Base-by-base conservation (phyloP, 192 early-diverging fungal genomes). In the Backusella circina region DNA sequence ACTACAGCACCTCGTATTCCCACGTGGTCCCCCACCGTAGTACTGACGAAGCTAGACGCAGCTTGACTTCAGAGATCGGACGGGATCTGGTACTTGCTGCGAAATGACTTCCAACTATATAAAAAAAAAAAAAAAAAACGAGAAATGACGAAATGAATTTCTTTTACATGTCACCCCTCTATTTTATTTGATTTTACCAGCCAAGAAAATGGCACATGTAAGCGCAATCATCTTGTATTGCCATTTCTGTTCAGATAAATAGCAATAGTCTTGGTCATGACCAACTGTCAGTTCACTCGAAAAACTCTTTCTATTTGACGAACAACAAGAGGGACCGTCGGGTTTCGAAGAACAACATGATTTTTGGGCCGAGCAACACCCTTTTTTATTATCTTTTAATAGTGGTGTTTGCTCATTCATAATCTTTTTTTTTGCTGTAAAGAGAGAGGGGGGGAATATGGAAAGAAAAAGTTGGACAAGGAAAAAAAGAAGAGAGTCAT, bases 101-200 rank as follows among this genome's bases (percentile, higher is more conserved):
- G 78, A 90, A 94, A 79, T 94, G 93, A 51, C 87, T 91, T 30
- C 92, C 92, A 70, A 94, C 85, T 91, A n/a, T n/a, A n/a, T n/a
- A n/a, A n/a, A n/a, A n/a, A n/a, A n/a, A 69, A 33, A 65, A 54
- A 9, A 30, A 5, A 26, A 2, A n/a, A 0, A 18, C 3, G 15
- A 65, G 13, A 8, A 66, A 32, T 66, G 7, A 8, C 5, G n/a
- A n/a, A 0, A 69, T 21, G 35, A 41, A 15, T 10, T 26, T 21
- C 35, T 23, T 33, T 69, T 8, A 67, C 16, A 35, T 67, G 65
- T 31, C 5, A 65, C 16, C 4, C n/a, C 6, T 31, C n/a, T 8
- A 37, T 3, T 26, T 7, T 71, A n/a, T n/a, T n/a, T n/a, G n/a
- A n/a, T 13, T 79, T 50, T 89, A 89, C 90, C 84, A 74, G 89